phyloP scores from a whole-genome alignment of 169 alveolate species.

The Eimeria necatrix region DNA sequence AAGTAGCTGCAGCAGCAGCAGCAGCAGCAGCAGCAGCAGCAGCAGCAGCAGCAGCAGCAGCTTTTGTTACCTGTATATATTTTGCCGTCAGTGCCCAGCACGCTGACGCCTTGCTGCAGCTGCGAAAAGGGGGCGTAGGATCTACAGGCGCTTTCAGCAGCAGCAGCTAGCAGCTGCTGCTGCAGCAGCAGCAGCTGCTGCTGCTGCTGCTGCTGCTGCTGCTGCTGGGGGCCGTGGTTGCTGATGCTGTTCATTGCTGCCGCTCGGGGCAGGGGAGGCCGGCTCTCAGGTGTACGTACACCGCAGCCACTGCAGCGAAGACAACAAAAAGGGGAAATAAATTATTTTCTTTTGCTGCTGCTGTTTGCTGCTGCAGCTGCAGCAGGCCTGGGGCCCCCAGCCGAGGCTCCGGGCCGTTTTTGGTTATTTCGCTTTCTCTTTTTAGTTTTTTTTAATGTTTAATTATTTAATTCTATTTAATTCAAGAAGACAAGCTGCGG shows the following conservation, averaged over 20 bases:
- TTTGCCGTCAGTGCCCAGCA: conserved; percentile 15
- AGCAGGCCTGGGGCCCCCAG: too few species aligned
- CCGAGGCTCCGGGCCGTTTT: too few species aligned
- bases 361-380: too few species aligned
- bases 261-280: not conserved
- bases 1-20: not conserved
- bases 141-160: not conserved
- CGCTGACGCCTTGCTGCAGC: conserved; percentile 17
- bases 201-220: not conserved
- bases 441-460: too few species aligned
- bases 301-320: not conserved
- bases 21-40: not conserved
- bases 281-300: not conserved
- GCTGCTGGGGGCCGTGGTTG: not conserved
- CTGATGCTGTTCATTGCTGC: not conserved
- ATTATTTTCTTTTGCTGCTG: too few species aligned
- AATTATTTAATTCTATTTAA: too few species aligned
- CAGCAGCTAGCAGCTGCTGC: conserved; percentile 8
- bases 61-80: not conserved
- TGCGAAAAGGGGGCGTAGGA: not conserved
- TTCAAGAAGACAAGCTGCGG: not conserved
- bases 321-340: not conserved
- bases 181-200: not conserved
- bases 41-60: not conserved
- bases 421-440: too few species aligned